Conservation (phyloP, 768 basidiomycete species). For the Punctularia strigosozonata region DNA sequence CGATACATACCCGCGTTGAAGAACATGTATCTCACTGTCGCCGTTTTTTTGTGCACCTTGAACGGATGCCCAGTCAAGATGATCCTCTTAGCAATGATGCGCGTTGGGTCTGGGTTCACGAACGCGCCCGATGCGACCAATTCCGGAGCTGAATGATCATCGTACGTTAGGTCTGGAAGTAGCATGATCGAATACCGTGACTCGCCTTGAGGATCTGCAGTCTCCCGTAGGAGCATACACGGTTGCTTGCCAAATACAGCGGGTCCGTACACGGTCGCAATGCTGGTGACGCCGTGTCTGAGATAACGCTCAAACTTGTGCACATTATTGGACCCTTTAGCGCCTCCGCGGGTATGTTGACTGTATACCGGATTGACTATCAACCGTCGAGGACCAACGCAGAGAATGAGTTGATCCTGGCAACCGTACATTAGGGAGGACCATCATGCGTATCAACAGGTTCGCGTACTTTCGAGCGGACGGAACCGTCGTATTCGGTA, state of each 20-base stretch:
- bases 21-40: slow-evolving; percentile 98
- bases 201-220: slow-evolving; percentile 52
- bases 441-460: neutral
- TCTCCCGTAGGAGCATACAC: slow-evolving; percentile 67
- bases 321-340: slow-evolving; percentile 89
- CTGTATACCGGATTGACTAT: slow-evolving; percentile 83
- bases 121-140: slow-evolving; percentile 88
- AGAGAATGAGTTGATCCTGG: slow-evolving; percentile 81
- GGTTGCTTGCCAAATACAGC: slow-evolving; percentile 79
- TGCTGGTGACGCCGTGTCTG: slow-evolving; percentile 65
- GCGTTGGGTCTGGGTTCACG: slow-evolving; percentile 80
- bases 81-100: slow-evolving; percentile 88
- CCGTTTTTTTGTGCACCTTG: slow-evolving; percentile 94
- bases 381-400: slow-evolving; percentile 80
- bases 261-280: slow-evolving; percentile 86
- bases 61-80: slow-evolving; percentile 93
- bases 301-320: slow-evolving; percentile 94
- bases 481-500: slow-evolving; percentile 82
- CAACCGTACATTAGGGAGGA: neutral
- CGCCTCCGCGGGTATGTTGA: slow-evolving; percentile 83
- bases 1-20: slow-evolving; percentile 63
- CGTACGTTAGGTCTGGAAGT: slow-evolving; percentile 4
- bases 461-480: slow-evolving; percentile 72
- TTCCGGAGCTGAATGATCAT: slow-evolving; percentile 40
- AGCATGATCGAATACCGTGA: slow-evolving; percentile 2